Evolutionary conservation across 345 rosid genomes (phyloP).

Genomic region (Linum usitatissimum): DNA sequence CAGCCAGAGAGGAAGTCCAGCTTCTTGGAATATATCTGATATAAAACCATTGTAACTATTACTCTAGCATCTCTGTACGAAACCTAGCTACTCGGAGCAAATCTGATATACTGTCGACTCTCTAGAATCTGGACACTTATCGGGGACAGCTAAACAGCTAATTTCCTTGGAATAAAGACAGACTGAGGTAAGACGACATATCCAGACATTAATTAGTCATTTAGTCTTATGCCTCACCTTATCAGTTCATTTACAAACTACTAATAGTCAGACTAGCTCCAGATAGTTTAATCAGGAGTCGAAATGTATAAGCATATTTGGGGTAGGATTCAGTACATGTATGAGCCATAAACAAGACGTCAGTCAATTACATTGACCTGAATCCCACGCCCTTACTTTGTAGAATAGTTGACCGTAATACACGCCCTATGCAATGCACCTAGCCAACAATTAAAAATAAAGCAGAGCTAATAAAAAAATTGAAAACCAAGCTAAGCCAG

Average conservation of each 20-base stretch:
- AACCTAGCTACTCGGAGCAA: background rate
- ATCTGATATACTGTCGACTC: background rate
- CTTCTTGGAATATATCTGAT: conserved; percentile 97
- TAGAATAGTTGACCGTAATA: too few species aligned
- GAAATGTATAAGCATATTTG: too few species aligned
- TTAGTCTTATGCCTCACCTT: background rate
- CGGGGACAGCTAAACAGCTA: background rate
- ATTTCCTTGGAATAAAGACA: too few species aligned
- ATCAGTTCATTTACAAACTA: background rate
- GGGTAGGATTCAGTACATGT: too few species aligned
- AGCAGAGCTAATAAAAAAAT: too few species aligned
- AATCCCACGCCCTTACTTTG: too few species aligned
- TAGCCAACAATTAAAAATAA: background rate
- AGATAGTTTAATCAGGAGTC: background rate
- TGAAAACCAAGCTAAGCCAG: background rate
- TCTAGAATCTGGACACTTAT: background rate
- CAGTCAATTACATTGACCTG: too few species aligned
- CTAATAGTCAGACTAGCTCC: background rate
- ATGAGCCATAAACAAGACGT: too few species aligned
- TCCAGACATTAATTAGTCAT: background rate
- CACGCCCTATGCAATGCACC: too few species aligned
- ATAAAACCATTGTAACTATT: conserved; percentile 8
- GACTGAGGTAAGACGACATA: too few species aligned
- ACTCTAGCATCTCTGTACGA: background rate
- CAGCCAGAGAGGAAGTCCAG: conserved; percentile 98